Conservation (phyloP, 1,139 yeast species). For the Diutina ranongensis region DNA sequence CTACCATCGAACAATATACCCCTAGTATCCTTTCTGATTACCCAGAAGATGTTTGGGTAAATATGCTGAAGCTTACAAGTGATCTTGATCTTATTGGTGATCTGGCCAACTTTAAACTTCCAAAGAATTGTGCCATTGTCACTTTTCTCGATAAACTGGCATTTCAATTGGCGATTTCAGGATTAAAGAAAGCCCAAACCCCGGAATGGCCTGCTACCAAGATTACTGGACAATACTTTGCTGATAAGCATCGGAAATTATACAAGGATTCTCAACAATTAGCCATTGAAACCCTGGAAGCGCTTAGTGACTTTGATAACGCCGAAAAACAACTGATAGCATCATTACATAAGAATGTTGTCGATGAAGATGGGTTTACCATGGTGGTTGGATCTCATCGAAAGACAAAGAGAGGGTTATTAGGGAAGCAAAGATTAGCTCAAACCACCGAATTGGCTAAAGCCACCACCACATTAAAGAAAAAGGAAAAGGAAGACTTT, state of each 20-base stretch:
- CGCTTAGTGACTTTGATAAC: constrained; percentile 56
- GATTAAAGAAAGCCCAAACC: constrained; percentile 36
- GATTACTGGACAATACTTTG: constrained; percentile 21
- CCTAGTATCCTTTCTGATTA: constrained; percentile 27
- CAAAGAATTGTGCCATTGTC: constrained; percentile 63
- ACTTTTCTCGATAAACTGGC: constrained; percentile 70
- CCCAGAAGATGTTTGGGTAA: constrained; percentile 43
- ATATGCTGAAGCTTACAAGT: constrained; percentile 48
- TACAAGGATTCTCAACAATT: constrained; percentile 36
- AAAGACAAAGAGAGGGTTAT: constrained; percentile 59
- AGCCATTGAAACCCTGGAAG: constrained; percentile 40
- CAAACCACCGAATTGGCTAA: constrained; percentile 31
- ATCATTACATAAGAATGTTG: constrained; percentile 47
- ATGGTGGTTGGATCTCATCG: constrained; percentile 80
- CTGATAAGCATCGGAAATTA: constrained; percentile 17
- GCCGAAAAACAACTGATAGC: constrained; percentile 59
- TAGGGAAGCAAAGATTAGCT: constrained; percentile 43
- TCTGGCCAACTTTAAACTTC: constrained; percentile 25
- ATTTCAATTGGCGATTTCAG: constrained; percentile 50
- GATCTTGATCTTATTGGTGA: constrained; percentile 33
- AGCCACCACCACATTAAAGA: constrained; percentile 45
- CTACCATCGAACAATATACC: constrained; percentile 42
- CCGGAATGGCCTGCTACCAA: constrained; percentile 12
- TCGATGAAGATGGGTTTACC: constrained; percentile 91
- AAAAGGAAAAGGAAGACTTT: constrained; percentile 82